phyloP scores from a whole-genome alignment of 257 asterid species.

The Ocimum tenuiflorum region DNA sequence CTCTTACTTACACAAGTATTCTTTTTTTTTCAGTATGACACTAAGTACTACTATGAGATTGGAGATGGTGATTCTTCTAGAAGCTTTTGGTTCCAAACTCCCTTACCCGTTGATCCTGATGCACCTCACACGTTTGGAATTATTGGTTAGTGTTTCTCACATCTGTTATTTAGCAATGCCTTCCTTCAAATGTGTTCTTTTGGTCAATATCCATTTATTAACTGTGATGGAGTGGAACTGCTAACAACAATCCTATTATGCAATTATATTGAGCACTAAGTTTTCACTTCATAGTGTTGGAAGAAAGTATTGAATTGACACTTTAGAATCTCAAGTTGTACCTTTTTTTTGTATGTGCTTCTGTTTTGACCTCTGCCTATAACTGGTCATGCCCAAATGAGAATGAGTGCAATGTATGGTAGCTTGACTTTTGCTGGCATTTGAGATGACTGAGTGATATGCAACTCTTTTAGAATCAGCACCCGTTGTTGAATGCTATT shows the following conservation, averaged over 20 bases:
- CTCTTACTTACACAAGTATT: constrained; percentile 9
- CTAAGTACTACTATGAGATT: constrained; percentile 70
- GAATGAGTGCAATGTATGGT: neutral
- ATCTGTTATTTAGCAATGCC: neutral
- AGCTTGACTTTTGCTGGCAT: neutral
- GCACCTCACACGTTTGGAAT: constrained; percentile 74
- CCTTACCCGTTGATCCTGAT: constrained; percentile 65
- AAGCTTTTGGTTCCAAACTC: constrained; percentile 77
- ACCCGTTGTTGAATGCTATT: neutral
- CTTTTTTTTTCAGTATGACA: constrained; percentile 46
- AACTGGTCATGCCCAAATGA: neutral
- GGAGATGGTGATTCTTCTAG: constrained; percentile 75
- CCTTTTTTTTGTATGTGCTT: neutral
- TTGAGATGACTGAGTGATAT: neutral
- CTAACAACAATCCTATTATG: neutral
- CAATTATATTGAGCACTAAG: neutral
- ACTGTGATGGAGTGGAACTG: neutral
- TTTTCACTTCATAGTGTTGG: neutral
- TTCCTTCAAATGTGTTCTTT: neutral
- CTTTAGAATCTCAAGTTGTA: neutral
- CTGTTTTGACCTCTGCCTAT: neutral
- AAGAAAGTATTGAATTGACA: neutral
- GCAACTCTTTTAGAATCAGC: neutral
- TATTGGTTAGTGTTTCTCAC: constrained; percentile 49
- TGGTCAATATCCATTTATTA: constrained; percentile 5